Percentiles rank a stretch among this genome's conserved stretches.
Evolutionary conservation across 2,329 filamentous ascomycete species (phyloP).

Genomic region (Tolypocladium cylindrosporum): DNA sequence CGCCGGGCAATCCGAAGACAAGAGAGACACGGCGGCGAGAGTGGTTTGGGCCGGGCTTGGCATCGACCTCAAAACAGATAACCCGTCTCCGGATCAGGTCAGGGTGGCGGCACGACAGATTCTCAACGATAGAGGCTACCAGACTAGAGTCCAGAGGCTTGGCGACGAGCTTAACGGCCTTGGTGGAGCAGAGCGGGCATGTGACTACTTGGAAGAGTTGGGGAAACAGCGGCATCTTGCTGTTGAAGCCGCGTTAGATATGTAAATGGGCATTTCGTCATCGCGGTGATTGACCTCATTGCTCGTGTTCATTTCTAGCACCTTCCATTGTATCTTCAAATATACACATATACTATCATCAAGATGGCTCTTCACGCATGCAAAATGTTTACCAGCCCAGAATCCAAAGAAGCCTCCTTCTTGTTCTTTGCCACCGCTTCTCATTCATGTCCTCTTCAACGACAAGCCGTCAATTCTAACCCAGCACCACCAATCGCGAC

Average conservation of each 20-base stretch:
- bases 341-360: no score
- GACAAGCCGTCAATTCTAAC: conserved; percentile 8
- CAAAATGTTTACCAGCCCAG: no score
- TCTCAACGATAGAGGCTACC: conserved; percentile 13
- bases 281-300: no score
- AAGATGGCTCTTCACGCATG: no score
- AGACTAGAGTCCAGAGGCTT: conserved; percentile 10
- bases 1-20: conserved; percentile 25
- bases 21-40: conserved; percentile 24
- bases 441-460: conserved; percentile 3
- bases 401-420: no score
- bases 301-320: no score
- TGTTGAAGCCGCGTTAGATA: conserved; percentile 1
- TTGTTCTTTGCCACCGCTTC: no score
- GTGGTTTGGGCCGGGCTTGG: conserved; percentile 20
- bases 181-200: conserved; percentile 15
- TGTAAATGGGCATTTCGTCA: no score
- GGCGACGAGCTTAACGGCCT: conserved; percentile 18
- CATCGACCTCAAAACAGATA: conserved; percentile 25
- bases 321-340: no score
- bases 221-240: conserved; percentile 1
- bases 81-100: conserved; percentile 15
- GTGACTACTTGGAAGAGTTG: conserved; percentile 18
- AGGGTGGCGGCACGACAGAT: conserved; percentile 13
- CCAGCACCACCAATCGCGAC: no score